Conservation (phyloP, 768 basidiomycete genomes). For the Leucogyrophana mollusca region DNA sequence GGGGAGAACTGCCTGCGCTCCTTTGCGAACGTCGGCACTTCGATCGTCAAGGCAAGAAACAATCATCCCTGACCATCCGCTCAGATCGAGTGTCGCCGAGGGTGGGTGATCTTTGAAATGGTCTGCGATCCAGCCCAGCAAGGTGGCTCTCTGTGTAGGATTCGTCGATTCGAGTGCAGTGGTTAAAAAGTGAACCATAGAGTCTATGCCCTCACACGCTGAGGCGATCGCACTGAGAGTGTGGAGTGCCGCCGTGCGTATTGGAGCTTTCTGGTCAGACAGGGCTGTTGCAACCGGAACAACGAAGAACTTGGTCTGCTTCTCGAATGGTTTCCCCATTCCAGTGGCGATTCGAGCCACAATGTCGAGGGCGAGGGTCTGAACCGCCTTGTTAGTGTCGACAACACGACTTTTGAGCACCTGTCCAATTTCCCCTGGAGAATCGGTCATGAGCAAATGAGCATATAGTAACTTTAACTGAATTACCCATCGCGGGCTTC, state of each 20-base stretch:
- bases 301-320: slow-evolving; percentile 74
- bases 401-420: slow-evolving; percentile 84
- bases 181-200: slow-evolving; percentile 75
- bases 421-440: slow-evolving; percentile 82
- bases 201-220: slow-evolving; percentile 82
- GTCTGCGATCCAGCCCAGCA: slow-evolving; percentile 78
- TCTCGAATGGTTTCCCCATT: slow-evolving; percentile 96
- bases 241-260: slow-evolving; percentile 74
- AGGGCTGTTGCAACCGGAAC: slow-evolving; percentile 80
- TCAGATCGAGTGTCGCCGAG: slow-evolving; percentile 60
- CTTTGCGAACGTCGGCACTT: slow-evolving; percentile 88
- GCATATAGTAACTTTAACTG: slow-evolving; percentile 5
- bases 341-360: slow-evolving; percentile 87
- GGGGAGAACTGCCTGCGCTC: slow-evolving; percentile 80
- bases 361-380: slow-evolving; percentile 85
- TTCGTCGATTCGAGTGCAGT: slow-evolving; percentile 84
- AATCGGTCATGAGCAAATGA: neutral
- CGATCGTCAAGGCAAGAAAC: slow-evolving; percentile 88
- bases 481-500: slow-evolving; percentile 89
- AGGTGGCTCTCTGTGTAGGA: slow-evolving; percentile 79
- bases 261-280: slow-evolving; percentile 89
- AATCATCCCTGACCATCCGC: slow-evolving; percentile 59
- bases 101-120: slow-evolving; percentile 71
- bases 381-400: slow-evolving; percentile 95
- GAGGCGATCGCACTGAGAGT: slow-evolving; percentile 81